Evolutionary conservation across 2,329 filamentous ascomycete genomes (phyloP), one percentile per base, ranked within the genome.

Genomic region (Alternaria sp.): DNA sequence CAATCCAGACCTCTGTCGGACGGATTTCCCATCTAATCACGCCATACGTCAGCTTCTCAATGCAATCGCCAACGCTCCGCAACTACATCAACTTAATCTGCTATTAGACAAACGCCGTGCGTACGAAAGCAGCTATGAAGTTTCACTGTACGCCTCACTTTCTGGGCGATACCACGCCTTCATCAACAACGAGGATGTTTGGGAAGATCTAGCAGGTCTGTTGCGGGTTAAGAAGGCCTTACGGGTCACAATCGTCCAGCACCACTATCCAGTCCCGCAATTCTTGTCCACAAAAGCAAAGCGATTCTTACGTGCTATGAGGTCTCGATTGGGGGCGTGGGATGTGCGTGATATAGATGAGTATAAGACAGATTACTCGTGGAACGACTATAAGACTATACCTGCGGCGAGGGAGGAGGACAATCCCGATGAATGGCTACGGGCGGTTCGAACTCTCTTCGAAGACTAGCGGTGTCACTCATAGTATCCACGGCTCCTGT

Each of bases 171-270:
- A 13, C 13, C 30, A 36, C 30, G 13, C 13, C 13, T 36, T 36
- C 36, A 40, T 40, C 36, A 40, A 40, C 36, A 40, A 40, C n/a
- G 36, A 40, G 36, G 36, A 40, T 40, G 36, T 40, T 40, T 40
- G 36, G 36, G 36, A 40, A 40, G 36, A 40, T 40, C 36, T 40
- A 1, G 1, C 36, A 40, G 36, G 9, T 40, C 36, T 40, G 0
- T 40, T 40, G 1, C 36, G 36, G 36, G 15, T 40, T 0, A 40
- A 40, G 15, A 40, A 17, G 9, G 36, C 36, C 0, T 40, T 40
- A 40, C 36, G 0, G 36, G 3, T 40, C 36, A 40, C 36, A 40
- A 1, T 40, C 15, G 1, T 40, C 0, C n/a, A 40, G 36, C 36
- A 1, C 1, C 0, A n/a, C 0, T 40, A 40, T 40, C 1, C 36